Base-by-base conservation (phyloP, 2,329 filamentous ascomycete genomes). In the Alternaria brassicae region DNA sequence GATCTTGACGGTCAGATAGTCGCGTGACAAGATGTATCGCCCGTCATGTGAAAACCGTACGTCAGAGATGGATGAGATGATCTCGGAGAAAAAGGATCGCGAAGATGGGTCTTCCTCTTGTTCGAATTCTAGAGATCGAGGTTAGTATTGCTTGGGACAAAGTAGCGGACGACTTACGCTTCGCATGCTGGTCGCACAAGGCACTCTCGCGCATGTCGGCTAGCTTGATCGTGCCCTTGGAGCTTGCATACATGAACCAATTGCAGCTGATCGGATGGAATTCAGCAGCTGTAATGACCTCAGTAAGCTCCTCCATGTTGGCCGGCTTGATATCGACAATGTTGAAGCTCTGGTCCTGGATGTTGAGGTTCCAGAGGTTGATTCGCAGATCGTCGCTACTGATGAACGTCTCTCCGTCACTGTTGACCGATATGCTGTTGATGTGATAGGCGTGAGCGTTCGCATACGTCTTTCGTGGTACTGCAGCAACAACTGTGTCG, bases 391-490 rank as follows among this genome's bases (percentile, higher is more conserved):
- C 95, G 77, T 99, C 95, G 77, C 93, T 97, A 83, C 93, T 97
- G 81, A 99, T 97, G 80, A 98, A 99, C 0, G 95, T 99, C 83
- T 99, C 95, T 57, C 94, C 95, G 78, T 99, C 95, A 77, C 94
- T 98, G 84, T 99, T 99, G 73, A 98, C 95, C n/a, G 95, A 98
- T 79, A 99, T 99, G 84, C 95, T 98, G 84, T 99, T 99, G 86
- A 99, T 98, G 81, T 99, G 95, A 79, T 99, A 99, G 68, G 95
- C 95, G 78, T 99, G 95, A 51, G 95, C 95, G 77, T 99, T 99
- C 70, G 95, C 93, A 78, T 98, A 99, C 37, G 94, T 97, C 81
- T 94, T 91, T 71, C 95, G 90, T 48, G 95, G 95, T 36, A 98
- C 94, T 36, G 95, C 95, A 39, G 95, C 95, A 64, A 99, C 94